These are phyloP conservation scores for Liriodendron chinense DNA, from an alignment of 164 flowering plant species.

Conservation along the genomic window DNA sequence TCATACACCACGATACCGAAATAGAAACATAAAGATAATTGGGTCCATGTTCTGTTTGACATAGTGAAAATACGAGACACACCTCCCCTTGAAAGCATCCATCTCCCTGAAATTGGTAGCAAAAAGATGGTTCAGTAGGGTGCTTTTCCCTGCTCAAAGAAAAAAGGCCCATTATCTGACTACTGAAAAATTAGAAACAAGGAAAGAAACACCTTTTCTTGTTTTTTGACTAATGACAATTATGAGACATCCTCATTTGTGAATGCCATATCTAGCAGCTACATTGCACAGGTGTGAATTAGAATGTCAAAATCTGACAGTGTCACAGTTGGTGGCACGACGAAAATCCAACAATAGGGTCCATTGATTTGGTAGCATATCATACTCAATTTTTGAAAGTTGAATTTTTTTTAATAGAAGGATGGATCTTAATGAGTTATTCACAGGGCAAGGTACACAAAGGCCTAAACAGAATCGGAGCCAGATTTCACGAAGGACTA, in stretches of 20 bases:
- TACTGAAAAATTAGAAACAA: neutral
- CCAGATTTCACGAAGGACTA: too few relatives aligned
- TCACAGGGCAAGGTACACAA: too few relatives aligned
- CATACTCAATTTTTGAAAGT: too few relatives aligned
- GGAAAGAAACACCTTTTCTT: neutral
- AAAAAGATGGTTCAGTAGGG: slow-evolving; percentile 64
- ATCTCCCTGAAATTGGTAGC: slow-evolving; percentile 61
- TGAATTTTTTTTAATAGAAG: too few relatives aligned
- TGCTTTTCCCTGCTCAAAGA: slow-evolving; percentile 56
- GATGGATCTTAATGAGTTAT: too few relatives aligned
- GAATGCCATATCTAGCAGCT: neutral
- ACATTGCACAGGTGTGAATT: too few relatives aligned
- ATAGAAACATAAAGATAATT: neutral
- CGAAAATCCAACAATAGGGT: too few relatives aligned
- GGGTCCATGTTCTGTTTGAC: neutral
- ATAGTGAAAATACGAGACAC: slow-evolving; percentile 7
- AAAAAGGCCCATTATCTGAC: neutral
- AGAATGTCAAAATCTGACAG: too few relatives aligned
- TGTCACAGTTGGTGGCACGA: too few relatives aligned
- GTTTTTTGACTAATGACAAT: too few relatives aligned
- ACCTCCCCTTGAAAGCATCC: slow-evolving; percentile 75
- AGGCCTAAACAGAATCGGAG: too few relatives aligned
- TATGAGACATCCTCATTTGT: neutral
- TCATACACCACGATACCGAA: neutral
- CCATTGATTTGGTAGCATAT: too few relatives aligned